Percentiles rank a stretch among this genome's conserved stretches.
phyloP scores from a whole-genome alignment of 805 yeast genomes.

The Ogataea nakhonphanomensis region DNA sequence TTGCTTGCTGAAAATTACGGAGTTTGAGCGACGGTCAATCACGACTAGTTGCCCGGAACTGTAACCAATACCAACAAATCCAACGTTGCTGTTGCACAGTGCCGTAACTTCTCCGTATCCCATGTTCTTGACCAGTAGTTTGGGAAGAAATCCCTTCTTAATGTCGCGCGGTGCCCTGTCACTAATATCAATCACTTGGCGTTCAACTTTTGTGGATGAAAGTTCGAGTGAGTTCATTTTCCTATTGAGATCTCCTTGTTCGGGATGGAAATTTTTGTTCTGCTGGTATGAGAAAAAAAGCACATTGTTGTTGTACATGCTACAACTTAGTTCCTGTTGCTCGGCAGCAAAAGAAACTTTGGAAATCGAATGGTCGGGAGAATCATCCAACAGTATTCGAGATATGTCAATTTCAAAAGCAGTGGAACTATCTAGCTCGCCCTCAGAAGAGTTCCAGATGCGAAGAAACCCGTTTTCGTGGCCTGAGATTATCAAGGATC shows the following conservation, averaged over 20 bases:
- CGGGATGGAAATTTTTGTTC: slow-evolving; percentile 43
- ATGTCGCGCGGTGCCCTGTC: slow-evolving; percentile 49
- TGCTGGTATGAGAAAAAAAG: slow-evolving; percentile 68
- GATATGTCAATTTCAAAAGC: slow-evolving; percentile 60
- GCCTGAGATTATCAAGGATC: slow-evolving; percentile 74
- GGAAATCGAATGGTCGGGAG: slow-evolving; percentile 44
- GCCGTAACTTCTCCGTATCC: slow-evolving; percentile 52
- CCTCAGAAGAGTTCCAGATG: slow-evolving; percentile 78
- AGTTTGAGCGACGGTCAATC: slow-evolving; percentile 71
- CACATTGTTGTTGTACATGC: slow-evolving; percentile 68
- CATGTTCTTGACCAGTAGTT: slow-evolving; percentile 39
- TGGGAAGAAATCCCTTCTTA: slow-evolving; percentile 63
- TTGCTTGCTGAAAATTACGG: slow-evolving; percentile 41
- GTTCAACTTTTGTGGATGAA: slow-evolving; percentile 28
- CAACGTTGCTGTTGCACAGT: slow-evolving; percentile 66
- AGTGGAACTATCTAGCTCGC: slow-evolving; percentile 58
- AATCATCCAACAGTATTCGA: slow-evolving; percentile 41
- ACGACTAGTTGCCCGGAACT: slow-evolving; percentile 70
- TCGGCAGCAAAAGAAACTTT: slow-evolving; percentile 73
- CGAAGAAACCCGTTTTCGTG: slow-evolving; percentile 83
- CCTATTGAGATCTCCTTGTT: slow-evolving; percentile 21
- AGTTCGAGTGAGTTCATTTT: slow-evolving; percentile 30
- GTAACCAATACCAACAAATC: slow-evolving; percentile 81
- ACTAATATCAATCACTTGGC: slow-evolving; percentile 41
- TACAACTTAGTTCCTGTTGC: slow-evolving; percentile 70